Conservation (phyloP, 2,329 filamentous ascomycete species). For the Lachnellula arida region DNA sequence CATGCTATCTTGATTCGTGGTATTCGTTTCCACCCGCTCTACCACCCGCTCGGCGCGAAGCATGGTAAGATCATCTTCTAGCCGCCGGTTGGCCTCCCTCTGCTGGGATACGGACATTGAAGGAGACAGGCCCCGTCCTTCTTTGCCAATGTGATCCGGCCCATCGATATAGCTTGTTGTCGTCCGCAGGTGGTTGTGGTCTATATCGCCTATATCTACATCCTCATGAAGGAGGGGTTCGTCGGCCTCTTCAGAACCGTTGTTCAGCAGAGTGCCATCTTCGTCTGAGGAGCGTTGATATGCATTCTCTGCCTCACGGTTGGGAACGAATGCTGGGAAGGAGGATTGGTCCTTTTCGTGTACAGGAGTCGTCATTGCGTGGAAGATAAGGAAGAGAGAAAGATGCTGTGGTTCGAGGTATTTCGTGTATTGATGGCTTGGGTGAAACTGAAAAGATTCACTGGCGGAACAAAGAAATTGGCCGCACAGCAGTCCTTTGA, state of each 20-base stretch:
- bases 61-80: constrained; percentile 63
- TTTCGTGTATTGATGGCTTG: not conserved
- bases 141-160: constrained; percentile 23
- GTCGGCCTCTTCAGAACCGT: not conserved
- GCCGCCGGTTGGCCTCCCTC: constrained; percentile 54
- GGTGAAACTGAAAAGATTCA: not conserved
- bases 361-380: constrained; percentile 27
- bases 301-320: constrained; percentile 8
- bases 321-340: constrained; percentile 27
- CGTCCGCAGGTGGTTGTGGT: constrained; percentile 43
- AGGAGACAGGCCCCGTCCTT: constrained; percentile 16
- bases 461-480: not conserved
- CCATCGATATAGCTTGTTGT: constrained; percentile 39
- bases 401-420: not conserved
- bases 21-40: too few species aligned
- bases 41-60: constrained; percentile 60
- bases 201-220: constrained; percentile 17
- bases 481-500: constrained; percentile 7
- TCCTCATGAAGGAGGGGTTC: constrained; percentile 10
- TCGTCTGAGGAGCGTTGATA: constrained; percentile 29
- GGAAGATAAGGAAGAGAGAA: not conserved
- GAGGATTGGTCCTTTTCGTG: constrained; percentile 30
- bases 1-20: constrained; percentile 26
- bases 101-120: constrained; percentile 48
- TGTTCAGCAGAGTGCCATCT: constrained; percentile 27